phyloP scores from a whole-genome alignment of 1,284 basidiomycete species.

The Papiliotrema flavescens region DNA sequence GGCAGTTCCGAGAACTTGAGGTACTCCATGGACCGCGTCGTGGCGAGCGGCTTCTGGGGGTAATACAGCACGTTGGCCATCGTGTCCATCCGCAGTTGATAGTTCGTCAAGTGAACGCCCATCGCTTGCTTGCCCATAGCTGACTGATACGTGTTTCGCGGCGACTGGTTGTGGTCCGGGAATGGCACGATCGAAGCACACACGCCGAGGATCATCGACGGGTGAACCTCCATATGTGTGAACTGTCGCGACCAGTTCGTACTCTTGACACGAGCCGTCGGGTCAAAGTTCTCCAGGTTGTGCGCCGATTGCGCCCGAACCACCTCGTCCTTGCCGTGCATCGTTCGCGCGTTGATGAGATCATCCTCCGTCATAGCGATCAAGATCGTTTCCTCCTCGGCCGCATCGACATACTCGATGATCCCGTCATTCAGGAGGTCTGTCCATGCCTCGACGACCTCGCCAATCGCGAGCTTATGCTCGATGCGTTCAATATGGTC shows the following conservation, averaged over 20 bases:
- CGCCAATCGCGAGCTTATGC: conserved; percentile 54
- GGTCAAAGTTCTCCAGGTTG: conserved; percentile 62
- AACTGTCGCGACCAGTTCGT: conserved; percentile 79
- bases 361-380: conserved; percentile 99
- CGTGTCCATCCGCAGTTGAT: conserved; percentile 96
- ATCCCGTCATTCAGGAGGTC: conserved; percentile 81
- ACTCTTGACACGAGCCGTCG: conserved; percentile 80
- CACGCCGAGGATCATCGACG: conserved; percentile 97
- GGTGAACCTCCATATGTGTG: conserved; percentile 99
- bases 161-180: conserved; percentile 99
- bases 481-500: conserved; percentile 65
- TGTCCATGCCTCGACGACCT: conserved; percentile 69
- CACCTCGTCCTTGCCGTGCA: conserved; percentile 30
- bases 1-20: conserved; percentile 96
- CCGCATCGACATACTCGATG: conserved; percentile 93
- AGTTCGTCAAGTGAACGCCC: conserved; percentile 97
- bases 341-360: conserved; percentile 65
- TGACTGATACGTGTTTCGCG: conserved; percentile 98
- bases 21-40: conserved; percentile 98
- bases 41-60: conserved; percentile 97
- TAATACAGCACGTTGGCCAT: conserved; percentile 98
- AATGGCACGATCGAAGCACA: conserved; percentile 99
- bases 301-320: conserved; percentile 53
- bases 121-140: conserved; percentile 99
- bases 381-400: conserved; percentile 99